Evolutionary conservation across 176 grass and related monocot genomes (phyloP).

Genomic region (Raddia guianensis): DNA sequence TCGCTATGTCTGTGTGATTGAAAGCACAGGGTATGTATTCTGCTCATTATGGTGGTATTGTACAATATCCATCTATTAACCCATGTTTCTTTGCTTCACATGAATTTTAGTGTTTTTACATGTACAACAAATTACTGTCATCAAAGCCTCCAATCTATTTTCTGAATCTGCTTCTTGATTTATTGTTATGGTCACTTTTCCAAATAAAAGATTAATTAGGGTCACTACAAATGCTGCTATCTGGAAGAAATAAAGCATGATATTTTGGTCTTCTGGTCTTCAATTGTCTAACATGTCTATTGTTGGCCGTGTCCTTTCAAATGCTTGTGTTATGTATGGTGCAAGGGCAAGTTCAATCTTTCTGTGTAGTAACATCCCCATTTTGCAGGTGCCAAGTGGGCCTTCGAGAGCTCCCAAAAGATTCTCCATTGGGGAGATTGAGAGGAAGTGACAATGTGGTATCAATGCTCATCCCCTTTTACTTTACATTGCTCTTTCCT

Average conservation of each 20-base stretch:
- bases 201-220: not conserved
- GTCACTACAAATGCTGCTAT: not conserved
- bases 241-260: not conserved
- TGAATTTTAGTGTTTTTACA: not conserved
- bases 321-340: not conserved
- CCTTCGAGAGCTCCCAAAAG: slow-evolving; percentile 80
- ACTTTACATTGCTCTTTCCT: not conserved
- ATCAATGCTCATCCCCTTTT: slow-evolving; percentile 27
- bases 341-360: not conserved
- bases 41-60: not conserved
- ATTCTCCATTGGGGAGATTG: slow-evolving; percentile 82
- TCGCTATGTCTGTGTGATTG: slow-evolving; percentile 76
- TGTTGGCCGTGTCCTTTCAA: slow-evolving; percentile 6
- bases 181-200: not conserved
- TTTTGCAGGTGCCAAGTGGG: slow-evolving; percentile 83
- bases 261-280: not conserved
- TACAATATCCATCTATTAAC: not conserved
- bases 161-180: not conserved
- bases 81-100: not conserved
- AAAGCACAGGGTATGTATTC: slow-evolving; percentile 55
- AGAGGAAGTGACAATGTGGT: slow-evolving; percentile 99
- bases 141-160: not conserved
- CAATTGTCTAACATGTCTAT: not conserved
- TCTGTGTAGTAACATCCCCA: not conserved
- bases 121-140: not conserved